Percentiles rank a stretch among this genome's conserved stretches.
phyloP scores from a whole-genome alignment of 768 basidiomycete genomes.

The Russula lepida region DNA sequence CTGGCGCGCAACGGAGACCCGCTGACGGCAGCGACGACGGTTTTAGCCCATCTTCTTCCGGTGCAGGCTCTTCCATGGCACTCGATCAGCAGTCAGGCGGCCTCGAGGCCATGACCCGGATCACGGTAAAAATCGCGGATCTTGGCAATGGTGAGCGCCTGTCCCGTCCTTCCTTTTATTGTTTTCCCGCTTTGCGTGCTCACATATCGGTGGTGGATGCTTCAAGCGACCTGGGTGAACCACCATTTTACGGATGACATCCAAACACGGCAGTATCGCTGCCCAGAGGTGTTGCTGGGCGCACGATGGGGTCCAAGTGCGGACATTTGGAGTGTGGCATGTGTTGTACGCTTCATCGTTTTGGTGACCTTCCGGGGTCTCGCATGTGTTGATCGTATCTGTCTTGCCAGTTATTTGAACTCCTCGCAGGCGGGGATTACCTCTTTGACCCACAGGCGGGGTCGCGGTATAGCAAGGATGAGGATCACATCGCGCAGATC shows the following conservation, averaged over 20 bases:
- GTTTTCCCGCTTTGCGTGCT: neutral
- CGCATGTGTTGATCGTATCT: neutral
- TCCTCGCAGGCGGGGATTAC: constrained; percentile 95
- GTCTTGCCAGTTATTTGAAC: constrained; percentile 73
- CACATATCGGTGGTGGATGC: neutral
- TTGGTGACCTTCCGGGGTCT: neutral
- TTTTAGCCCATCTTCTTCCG: constrained; percentile 18
- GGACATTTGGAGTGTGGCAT: constrained; percentile 95
- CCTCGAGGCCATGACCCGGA: constrained; percentile 44
- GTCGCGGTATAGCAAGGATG: constrained; percentile 91
- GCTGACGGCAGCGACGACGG: constrained; percentile 25
- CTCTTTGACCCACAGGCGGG: constrained; percentile 96
- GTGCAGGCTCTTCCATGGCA: constrained; percentile 24
- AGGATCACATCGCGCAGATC: constrained; percentile 96
- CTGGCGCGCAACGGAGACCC: constrained; percentile 22
- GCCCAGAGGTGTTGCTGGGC: constrained; percentile 95
- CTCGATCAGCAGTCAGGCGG: constrained; percentile 23
- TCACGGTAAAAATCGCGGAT: constrained; percentile 99
- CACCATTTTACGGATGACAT: constrained; percentile 99
- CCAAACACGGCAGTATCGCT: constrained; percentile 93
- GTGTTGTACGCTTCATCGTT: constrained; percentile 56
- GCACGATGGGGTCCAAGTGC: constrained; percentile 94
- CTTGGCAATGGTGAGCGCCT: constrained; percentile 74
- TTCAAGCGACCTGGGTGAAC: constrained; percentile 73
- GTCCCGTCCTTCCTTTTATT: constrained; percentile 6